A percentile compares a stretch with the other conserved stretches of the same genome.
Conservation (phyloP, 306 rosid genomes). For the Castanea crenata region DNA sequence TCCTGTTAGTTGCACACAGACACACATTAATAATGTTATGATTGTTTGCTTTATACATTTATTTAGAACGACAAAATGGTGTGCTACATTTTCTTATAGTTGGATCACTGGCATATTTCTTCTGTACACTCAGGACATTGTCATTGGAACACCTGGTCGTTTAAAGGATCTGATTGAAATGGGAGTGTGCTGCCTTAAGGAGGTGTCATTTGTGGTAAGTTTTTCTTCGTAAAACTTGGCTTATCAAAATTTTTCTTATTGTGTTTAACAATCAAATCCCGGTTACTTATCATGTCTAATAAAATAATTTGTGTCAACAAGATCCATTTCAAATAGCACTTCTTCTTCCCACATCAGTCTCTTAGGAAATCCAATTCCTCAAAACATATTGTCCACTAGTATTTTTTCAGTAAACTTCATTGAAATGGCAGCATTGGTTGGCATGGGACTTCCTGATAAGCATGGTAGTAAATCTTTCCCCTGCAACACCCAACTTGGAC, state of each 20-base stretch:
- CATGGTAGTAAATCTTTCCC: not conserved
- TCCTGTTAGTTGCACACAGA: not conserved
- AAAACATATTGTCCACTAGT: not conserved
- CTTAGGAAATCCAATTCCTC: not conserved
- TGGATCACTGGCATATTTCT: not conserved
- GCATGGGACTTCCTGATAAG: not conserved
- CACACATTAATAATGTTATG: not conserved
- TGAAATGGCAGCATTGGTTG: not conserved
- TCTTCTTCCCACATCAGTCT: not conserved
- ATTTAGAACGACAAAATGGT: not conserved
- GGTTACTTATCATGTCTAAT: not conserved
- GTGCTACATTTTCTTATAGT: not conserved
- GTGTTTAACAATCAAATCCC: not conserved
- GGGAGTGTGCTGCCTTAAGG: slow-evolving; percentile 70
- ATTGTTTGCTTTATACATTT: not conserved
- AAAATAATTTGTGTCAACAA: not conserved
- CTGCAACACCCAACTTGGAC: not conserved
- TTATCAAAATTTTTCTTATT: not conserved
- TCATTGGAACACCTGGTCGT: slow-evolving; percentile 98
- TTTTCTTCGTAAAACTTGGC: not conserved
- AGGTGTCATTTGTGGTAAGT: slow-evolving; percentile 88
- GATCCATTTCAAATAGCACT: too few relatives aligned
- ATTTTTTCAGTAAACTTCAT: not conserved
- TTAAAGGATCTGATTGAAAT: slow-evolving; percentile 87
- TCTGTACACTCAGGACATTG: slow-evolving; percentile 59